Base-by-base conservation (phyloP, 768 basidiomycete species). In the Naganishia vishniacii region DNA sequence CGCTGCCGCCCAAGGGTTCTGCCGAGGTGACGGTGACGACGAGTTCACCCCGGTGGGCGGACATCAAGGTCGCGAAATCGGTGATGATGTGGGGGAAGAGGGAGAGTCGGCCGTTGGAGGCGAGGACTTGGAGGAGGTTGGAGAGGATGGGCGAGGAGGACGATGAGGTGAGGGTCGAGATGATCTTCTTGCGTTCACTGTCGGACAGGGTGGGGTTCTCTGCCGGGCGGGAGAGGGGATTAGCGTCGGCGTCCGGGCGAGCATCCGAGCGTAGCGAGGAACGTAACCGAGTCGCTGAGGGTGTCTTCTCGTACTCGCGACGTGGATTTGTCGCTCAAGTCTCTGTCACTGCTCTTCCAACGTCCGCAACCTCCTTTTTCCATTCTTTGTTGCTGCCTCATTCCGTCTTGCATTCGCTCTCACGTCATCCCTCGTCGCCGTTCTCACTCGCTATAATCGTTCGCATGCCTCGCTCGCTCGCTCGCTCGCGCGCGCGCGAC, bases 11-110 rank as follows among this genome's bases (percentile, higher is more conserved):
- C 65, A 98, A 82, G 15, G 91, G 85, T 31, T 84, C 72, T 16
- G 90, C 91, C 41, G 89, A 91, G 60, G 93, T 94, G 80, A 98
- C 89, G 62, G 85, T 83, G 67, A 98, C 89, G 74, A 87, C 89
- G 67, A 97, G 81, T 80, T 98, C 94, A 70, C 95, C 95, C 78
- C 84, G 87, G 83, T 97, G 84, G 72, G 88, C 85, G 47, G 89
- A 80, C 65, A 94, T 86, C 69, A 98, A 85, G 76, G 87, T 86
- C 70, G 89, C 86, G 81, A 97, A 97, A 66, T 89, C 91, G 74
- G 88, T 85, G 72, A 97, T 88, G 68, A 94, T 90, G 65, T 86
- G 86, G 70, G 84, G 80, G 18, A 88, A 85, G 82, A 94, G 88
- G 67, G 80, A 83, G 67, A 98, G 82, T 68, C 95, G 83, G 64